Base-by-base conservation (phyloP, 768 basidiomycete species). In the Lactifluus rugatus region DNA sequence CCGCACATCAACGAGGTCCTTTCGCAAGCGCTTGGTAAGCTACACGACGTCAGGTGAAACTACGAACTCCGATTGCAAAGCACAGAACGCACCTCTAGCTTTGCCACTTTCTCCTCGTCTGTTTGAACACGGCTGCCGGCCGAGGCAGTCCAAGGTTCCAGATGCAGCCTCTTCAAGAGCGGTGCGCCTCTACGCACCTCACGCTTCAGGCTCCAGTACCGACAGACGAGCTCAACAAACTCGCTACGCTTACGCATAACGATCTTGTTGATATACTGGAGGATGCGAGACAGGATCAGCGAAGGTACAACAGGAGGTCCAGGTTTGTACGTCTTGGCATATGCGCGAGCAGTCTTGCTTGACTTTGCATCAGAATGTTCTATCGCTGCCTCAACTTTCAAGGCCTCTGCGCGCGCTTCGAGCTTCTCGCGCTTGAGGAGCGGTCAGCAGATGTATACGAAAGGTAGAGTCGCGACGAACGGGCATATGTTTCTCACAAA, bases 191-290 rank as follows among this genome's bases (percentile, higher is more conserved):
- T 72, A 61, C 96, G 79, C 1, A 84, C 91, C 69, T 98, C 95
- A 4, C 96, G 76, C 73, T 99, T 98, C 70, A 99, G 70, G 71
- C 96, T 97, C 96, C 96, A 99, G 67, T 97, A 99, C 66, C 83
- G 81, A 66, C 89, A 94, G 32, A 93, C 76, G 66, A 82, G 71
- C 48, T 83, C 78, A 13, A 98, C 72, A 55, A 94, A 89, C 46
- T 89, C 85, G 3, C 72, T 65, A 67, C 88, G 91, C 69, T 89
- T 92, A 61, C 87, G 75, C 4, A 96, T 73, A 32, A 70, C 75
- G 42, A 95, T 75, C 64, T 82, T 84, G 37, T 70, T 69, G 37
- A 89, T 83, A 65, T 98, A 97, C 52, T 80, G 76, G 23, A 83
- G 60, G 52, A 99, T 84, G 9, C 85, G 81, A 6, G 86, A 78